Conservation (phyloP, 108 stramenopile species). For the Epithemia pelagica region DNA sequence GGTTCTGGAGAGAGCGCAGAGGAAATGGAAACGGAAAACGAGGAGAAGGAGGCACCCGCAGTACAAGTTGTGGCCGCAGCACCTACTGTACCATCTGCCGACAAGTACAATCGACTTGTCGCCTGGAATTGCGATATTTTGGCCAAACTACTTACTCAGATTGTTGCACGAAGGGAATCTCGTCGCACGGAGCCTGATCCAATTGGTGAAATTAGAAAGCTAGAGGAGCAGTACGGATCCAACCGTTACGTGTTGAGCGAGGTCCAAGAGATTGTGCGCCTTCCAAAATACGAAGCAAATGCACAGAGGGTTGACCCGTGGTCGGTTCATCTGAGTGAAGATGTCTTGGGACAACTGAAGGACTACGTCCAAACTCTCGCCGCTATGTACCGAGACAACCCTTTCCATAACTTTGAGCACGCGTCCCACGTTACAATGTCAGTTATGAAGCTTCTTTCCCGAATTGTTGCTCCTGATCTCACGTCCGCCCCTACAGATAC, state of each 20-base stretch:
- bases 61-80: neutral
- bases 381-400: slow-evolving; percentile 35
- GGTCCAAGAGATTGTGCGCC: slow-evolving; percentile 19
- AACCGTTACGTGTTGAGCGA: slow-evolving; percentile 13
- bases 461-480: slow-evolving; percentile 25
- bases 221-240: neutral
- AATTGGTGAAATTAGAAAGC: neutral
- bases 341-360: slow-evolving; percentile 26
- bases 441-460: slow-evolving; percentile 20
- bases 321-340: slow-evolving; percentile 21
- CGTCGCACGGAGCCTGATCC: neutral
- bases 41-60: neutral
- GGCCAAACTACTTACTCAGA: neutral
- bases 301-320: slow-evolving; percentile 13
- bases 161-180: slow-evolving; percentile 1
- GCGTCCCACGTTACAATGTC: slow-evolving; percentile 29
- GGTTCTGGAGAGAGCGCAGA: neutral
- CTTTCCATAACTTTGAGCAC: slow-evolving; percentile 32
- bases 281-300: slow-evolving; percentile 12
- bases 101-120: neutral
- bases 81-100: neutral
- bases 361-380: slow-evolving; percentile 33
- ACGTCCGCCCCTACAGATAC: neutral
- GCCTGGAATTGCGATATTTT: slow-evolving; percentile 2
- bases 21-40: neutral